Conservation (phyloP, 345 rosid species). For the Rhizophora apiculata region DNA sequence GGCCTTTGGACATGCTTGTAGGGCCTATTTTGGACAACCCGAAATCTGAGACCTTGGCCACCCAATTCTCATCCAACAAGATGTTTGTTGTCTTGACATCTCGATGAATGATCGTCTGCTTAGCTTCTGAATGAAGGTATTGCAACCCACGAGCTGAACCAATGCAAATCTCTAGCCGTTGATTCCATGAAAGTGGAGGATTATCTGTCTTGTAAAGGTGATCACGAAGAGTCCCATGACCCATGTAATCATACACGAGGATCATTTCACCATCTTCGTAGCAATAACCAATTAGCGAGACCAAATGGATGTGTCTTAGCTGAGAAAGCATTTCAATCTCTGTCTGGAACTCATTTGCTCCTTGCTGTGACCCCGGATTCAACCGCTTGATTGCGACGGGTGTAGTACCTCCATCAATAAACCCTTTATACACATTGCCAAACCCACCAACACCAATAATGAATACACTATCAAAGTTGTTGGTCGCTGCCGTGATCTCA, state of each 20-base stretch:
- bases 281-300: too few species aligned
- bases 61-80: constrained; percentile 41
- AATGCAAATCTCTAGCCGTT: constrained; percentile 33
- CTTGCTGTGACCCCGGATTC: constrained; percentile 33
- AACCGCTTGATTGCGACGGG: constrained; percentile 36
- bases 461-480: constrained; percentile 20
- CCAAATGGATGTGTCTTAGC: too few species aligned
- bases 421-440: constrained; percentile 34
- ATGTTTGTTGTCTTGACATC: too few species aligned
- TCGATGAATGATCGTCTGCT: too few species aligned
- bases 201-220: constrained; percentile 20
- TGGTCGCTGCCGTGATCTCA: constrained; percentile 33
- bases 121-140: too few species aligned
- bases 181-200: constrained; percentile 30
- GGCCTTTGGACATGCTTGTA: constrained; percentile 1
- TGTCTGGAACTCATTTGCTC: constrained; percentile 13
- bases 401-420: constrained; percentile 9
- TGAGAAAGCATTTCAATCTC: too few species aligned
- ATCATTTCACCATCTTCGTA: too few species aligned
- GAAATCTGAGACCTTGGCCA: constrained; percentile 36
- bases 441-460: constrained; percentile 38
- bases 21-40: constrained; percentile 29
- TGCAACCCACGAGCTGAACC: constrained; percentile 36
- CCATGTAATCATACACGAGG: constrained; percentile 25
- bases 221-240: constrained; percentile 21